Evolutionary conservation across 2,329 filamentous ascomycete genomes (phyloP), one percentile per base, ranked within the genome.

Genomic region (Hortaea sp.): DNA sequence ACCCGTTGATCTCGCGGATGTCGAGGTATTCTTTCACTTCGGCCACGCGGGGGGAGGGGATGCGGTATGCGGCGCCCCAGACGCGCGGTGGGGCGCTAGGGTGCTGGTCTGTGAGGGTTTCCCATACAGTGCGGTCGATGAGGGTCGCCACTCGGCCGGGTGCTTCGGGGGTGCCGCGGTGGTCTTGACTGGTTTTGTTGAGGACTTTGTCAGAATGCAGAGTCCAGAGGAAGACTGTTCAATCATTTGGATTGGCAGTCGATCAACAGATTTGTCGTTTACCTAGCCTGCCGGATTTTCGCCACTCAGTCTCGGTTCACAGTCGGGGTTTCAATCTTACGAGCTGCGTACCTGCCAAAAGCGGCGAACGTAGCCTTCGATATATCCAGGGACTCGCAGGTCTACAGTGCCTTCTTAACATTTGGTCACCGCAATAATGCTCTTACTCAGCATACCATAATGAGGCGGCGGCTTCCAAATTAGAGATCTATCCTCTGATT

Each of bases 391-490:
- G 29, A 97, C 73, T 47, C 88, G 78, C 57, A 80, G 77, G 63
- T 97, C 90, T 95, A 56, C 29, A 46, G 34, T n/a, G 12, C 5
- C 28, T 12, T 6, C 11, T 39, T 5, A 32, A 7, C n/a, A 42
- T 31, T 28, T n/a, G 32, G n/a, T 35, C 9, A 35, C n/a, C 32
- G 3, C 13, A n/a, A n/a, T 13, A 20, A 13, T 39, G 37, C 10
- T 13, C 9, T n/a, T 13, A 3, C 11, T 39, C 29, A 27, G 30
- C 40, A 52, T 82, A 95, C 90, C 90, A 64, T 85, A 95, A 64
- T 95, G 86, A 55, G 92, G 92, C 51, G 92, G 92, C 47, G 92
- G 90, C 66, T 97, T 98, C 89, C 89, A 98, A 59, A 98, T 95
- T 64, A 98, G 70, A 65, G 88, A 95, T 69, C 90, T 92, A 53